Base-by-base conservation (phyloP, 495 filamentous ascomycete species). In the Lasiosphaeria ovina region DNA sequence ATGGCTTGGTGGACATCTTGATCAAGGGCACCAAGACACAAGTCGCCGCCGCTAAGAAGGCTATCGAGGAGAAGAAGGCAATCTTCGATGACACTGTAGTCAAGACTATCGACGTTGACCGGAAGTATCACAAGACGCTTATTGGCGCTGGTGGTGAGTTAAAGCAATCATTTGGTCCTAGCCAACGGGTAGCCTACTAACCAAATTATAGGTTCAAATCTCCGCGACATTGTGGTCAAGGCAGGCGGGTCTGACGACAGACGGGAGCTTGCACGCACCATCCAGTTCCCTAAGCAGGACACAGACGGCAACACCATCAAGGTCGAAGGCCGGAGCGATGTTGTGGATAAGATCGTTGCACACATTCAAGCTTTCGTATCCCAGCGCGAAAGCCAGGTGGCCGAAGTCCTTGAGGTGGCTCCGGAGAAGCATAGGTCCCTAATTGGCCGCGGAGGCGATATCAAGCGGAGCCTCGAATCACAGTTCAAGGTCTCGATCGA, bases 371-470 rank as follows among this genome's bases (percentile, higher is more conserved):
- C 83, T 31, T 88, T 94, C 47, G 90, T 96, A 40, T 76, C 82
- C 17, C 85, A 96, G 72, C 88, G 90, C 33, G 86, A 90, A 65
- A 90, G 84, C 65, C 89, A 95, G 70, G 83, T 88, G 34, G 86
- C 84, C 4, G 87, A 87, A 60, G 79, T 74, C n/a, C 60, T 96
- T 47, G 91, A 96, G 4, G 87, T 98, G 24, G 85, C 91, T 31
- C 84, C 85, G 4, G 87, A 93, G 57, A 96, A 96, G 78, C 95
- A 98, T 70, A 84, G 92, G 36, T 79, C 90, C 9, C 82, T 99
- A 12, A 97, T 99, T 66, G 94, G 94, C 50, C 90, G 91, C 44
- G 92, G 92, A 60, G 94, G 94, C 55, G 91, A 94, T 55, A 87
- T 86, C 40, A 86, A 92, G 62, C 87, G 90, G 54, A 81, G 84